These are phyloP conservation scores for Leccinum fallax DNA, from an alignment of 1,284 basidiomycete species.

Conservation along the genomic window DNA sequence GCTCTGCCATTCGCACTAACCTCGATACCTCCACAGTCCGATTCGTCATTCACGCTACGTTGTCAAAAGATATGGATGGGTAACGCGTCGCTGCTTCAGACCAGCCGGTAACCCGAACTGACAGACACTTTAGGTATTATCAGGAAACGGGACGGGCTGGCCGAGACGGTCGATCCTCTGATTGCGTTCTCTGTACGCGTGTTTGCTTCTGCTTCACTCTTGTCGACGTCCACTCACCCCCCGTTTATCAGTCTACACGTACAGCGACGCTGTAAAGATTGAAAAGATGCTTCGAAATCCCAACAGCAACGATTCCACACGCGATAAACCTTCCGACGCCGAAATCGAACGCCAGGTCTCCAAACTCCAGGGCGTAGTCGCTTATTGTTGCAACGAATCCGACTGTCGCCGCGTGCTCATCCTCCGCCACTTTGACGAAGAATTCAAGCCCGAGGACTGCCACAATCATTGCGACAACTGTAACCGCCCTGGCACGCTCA, in stretches of 20 bases:
- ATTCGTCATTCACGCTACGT: conserved; percentile 75
- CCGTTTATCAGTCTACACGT: conserved; percentile 52
- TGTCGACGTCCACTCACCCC: background rate
- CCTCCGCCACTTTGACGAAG: conserved; percentile 73
- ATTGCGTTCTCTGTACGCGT: conserved; percentile 58
- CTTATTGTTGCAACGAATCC: conserved; percentile 80
- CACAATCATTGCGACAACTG: conserved; percentile 78
- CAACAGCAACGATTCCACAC: conserved; percentile 36
- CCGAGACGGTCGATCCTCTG: conserved; percentile 68
- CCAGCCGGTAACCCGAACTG: background rate
- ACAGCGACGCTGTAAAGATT: conserved; percentile 51
- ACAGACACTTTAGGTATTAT: conserved; percentile 54
- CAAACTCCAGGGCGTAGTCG: conserved; percentile 54
- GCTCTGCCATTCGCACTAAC: background rate
- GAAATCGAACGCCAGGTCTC: conserved; percentile 62
- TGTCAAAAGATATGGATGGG: conserved; percentile 76
- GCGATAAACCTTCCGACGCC: conserved; percentile 35
- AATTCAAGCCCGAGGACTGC: conserved; percentile 62
- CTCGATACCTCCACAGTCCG: conserved; percentile 49
- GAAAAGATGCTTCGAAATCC: conserved; percentile 57
- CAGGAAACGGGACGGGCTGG: conserved; percentile 89
- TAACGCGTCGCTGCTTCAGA: conserved; percentile 25
- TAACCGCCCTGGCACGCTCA: conserved; percentile 44
- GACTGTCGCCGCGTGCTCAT: conserved; percentile 89
- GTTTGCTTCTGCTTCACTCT: background rate